Conservation (phyloP, 805 yeast species). For the Starmerella kuoi region DNA sequence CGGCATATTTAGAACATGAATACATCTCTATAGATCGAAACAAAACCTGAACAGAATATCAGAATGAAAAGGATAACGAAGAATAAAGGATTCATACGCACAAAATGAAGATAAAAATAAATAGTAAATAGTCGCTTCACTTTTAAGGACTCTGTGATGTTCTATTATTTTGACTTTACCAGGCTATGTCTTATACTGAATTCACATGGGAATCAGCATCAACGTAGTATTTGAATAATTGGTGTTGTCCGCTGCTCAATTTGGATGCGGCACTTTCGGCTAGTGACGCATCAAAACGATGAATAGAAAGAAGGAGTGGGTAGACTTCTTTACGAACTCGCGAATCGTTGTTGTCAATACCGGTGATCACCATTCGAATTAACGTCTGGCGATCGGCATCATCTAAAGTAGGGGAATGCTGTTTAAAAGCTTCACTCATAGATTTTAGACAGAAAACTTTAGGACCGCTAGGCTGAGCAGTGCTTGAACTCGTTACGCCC, state of each 20-base stretch:
- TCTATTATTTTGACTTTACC: no score
- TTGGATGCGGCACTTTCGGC: conserved; percentile 9
- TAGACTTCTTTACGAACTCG: conserved; percentile 26
- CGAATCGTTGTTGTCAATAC: conserved; percentile 16
- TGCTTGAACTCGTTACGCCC: not conserved
- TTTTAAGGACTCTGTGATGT: no score
- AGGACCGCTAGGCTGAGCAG: not conserved
- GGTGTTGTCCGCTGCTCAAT: conserved; percentile 25
- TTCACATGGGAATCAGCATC: no score
- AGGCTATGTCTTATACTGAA: no score
- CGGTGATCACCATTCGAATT: not conserved
- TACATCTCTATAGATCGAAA: not conserved
- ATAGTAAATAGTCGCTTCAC: no score
- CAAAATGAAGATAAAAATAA: no score
- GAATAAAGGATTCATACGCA: no score
- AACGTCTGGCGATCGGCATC: conserved; percentile 1
- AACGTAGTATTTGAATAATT: conserved; percentile 23
- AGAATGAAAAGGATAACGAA: not conserved
- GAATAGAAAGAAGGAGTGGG: conserved; percentile 21
- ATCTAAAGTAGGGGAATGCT: not conserved
- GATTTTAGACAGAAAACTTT: not conserved
- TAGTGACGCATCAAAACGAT: conserved; percentile 10
- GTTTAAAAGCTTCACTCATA: not conserved
- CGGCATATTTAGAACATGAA: not conserved
- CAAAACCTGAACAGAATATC: not conserved